phyloP scores from a whole-genome alignment of 257 asterid genomes.

The Petrea volubilis region DNA sequence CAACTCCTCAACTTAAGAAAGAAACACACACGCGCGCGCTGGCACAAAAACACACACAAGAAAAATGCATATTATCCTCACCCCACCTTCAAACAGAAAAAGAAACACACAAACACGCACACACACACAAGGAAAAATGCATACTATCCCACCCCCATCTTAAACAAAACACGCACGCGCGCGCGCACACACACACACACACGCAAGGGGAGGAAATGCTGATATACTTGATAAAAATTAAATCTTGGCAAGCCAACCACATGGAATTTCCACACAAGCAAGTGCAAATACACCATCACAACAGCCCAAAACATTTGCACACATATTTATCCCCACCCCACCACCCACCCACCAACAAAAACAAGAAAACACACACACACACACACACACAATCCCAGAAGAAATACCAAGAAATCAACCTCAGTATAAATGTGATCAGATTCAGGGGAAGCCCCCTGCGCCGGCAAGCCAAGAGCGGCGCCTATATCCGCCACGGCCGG shows the following conservation, averaged over 20 bases:
- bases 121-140: neutral
- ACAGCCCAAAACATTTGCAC: no score
- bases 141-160: neutral
- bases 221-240: no score
- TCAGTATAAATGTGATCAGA: conserved; percentile 66
- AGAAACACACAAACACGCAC: neutral
- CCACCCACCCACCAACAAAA: no score
- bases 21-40: no score
- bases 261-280: no score
- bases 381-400: neutral
- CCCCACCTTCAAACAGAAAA: neutral
- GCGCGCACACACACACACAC: neutral
- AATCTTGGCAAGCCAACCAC: no score
- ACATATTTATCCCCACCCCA: no score
- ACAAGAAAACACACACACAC: neutral
- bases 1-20: no score
- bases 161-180: no score
- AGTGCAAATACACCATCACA: no score
- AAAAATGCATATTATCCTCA: neutral
- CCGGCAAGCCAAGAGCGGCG: conserved; percentile 68
- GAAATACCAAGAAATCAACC: conserved; percentile 20
- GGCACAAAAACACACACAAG: no score
- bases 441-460: conserved; percentile 56
- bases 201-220: neutral
- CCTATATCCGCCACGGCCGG: conserved; percentile 81